Percentiles rank a stretch among this genome's conserved stretches.
Evolutionary conservation across 768 basidiomycete species (phyloP).

Genomic region (Psilocybe sp.): DNA sequence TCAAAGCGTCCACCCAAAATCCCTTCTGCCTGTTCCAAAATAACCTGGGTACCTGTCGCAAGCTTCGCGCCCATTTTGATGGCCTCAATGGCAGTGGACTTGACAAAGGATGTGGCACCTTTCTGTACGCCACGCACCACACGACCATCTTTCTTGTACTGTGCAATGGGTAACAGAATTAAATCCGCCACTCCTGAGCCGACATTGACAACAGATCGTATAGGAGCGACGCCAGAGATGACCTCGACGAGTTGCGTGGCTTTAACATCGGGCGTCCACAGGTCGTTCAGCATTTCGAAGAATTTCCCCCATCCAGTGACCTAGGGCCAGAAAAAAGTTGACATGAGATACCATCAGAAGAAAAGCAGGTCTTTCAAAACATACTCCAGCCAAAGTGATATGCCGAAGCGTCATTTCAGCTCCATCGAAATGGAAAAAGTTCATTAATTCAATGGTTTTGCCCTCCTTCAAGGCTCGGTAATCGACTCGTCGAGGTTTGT

Average conservation of each 20-base stretch:
- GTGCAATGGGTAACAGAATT: constrained; percentile 91
- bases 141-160: constrained; percentile 96
- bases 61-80: constrained; percentile 91
- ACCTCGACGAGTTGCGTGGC: constrained; percentile 97
- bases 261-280: constrained; percentile 99
- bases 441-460: constrained; percentile 95
- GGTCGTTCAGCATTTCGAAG: constrained; percentile 90
- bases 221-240: constrained; percentile 93
- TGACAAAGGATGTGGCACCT: constrained; percentile 89
- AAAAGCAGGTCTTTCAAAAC: constrained; percentile 24
- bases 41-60: constrained; percentile 97
- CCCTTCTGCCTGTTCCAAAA: constrained; percentile 91
- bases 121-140: constrained; percentile 91
- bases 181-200: constrained; percentile 97
- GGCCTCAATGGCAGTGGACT: constrained; percentile 92
- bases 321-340: constrained; percentile 37
- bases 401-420: constrained; percentile 97
- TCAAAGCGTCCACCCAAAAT: constrained; percentile 82
- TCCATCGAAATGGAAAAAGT: constrained; percentile 99
- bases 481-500: constrained; percentile 96
- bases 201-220: constrained; percentile 95
- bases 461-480: constrained; percentile 89
- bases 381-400: constrained; percentile 85
- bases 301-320: constrained; percentile 90
- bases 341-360: constrained; percentile 1